Base-by-base conservation (phyloP, 2,329 filamentous ascomycete species). In the Rutstroemia sp. region DNA sequence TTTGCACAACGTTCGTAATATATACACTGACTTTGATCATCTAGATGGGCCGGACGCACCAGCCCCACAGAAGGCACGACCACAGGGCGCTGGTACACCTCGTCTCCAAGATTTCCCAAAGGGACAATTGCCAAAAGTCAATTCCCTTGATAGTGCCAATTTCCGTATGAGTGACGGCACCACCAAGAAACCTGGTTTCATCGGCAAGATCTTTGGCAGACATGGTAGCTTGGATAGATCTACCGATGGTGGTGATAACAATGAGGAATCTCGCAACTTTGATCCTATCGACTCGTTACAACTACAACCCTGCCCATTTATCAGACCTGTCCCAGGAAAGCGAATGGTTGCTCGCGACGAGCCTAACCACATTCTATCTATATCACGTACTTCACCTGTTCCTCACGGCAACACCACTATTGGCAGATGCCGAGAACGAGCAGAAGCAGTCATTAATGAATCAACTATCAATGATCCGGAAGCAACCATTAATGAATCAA, bases 231-330 rank as follows among this genome's bases (percentile, higher is more conserved):
- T 38, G 23, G 47, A 53, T 19, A 61, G 46, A 30, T 44, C 21
- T n/a, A 14, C 19, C 17, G 19, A 19, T 45, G 44, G 3, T 53
- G 51, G 25, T 42, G n/a, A 49, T 47, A 44, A 53, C 34, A 60
- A 46, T 30, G 40, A 57, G 25, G 39, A 42, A 30, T 60, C 51
- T n/a, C 39, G 36, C 39, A n/a, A 47, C 49, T n/a, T 44, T 36
- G 46, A 55, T n/a, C 39, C 53, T 21, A 14, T 51, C 1, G 25
- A 25, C 16, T 36, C 16, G 14, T 42, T 55, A 34, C 39, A 48
- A 16, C 4, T 25, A 6, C 49, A 50, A 14, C 46, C 53, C 21
- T 21, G 46, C 9, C 53, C 53, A 4, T 55, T 50, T 9, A 51
- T 55, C 40, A 46, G 53, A 16, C 53, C 53, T n/a, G 17, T 34